phyloP scores from a whole-genome alignment of 1,284 basidiomycete species.

The Sporisorium reilianum region DNA sequence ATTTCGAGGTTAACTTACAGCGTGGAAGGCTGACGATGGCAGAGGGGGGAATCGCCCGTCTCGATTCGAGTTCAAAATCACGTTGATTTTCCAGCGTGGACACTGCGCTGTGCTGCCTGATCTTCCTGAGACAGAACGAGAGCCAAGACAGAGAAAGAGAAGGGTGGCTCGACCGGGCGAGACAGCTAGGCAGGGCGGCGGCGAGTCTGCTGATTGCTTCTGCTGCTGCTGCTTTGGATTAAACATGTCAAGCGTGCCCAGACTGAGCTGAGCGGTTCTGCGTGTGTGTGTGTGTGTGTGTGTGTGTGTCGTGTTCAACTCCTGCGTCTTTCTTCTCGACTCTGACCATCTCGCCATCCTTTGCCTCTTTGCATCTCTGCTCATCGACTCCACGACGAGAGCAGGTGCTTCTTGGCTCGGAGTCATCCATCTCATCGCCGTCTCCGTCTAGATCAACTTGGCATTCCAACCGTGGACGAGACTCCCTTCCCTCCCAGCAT shows the following conservation, averaged over 20 bases:
- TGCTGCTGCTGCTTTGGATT: not conserved
- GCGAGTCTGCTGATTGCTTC: not conserved
- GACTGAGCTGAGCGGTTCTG: too few species aligned
- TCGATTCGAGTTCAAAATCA: not conserved
- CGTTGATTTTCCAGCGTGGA: not conserved
- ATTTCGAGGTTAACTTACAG: not conserved
- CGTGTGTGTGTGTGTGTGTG: slow-evolving; percentile 2
- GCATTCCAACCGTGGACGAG: not conserved
- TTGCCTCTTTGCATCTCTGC: slow-evolving; percentile 10
- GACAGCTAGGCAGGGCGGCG: not conserved
- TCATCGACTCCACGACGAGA: slow-evolving; percentile 1
- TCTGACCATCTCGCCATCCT: not conserved
- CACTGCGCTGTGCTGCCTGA: slow-evolving; percentile 1
- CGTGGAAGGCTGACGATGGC: slow-evolving; percentile 5
- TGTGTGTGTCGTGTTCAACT: slow-evolving; percentile 10
- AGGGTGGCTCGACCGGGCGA: slow-evolving; percentile 16
- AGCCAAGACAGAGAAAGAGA: not conserved
- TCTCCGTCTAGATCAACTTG: not conserved
- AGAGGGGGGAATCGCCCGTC: not conserved
- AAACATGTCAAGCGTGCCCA: not conserved
- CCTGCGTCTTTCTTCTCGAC: slow-evolving; percentile 10
- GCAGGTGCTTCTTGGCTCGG: slow-evolving; percentile 5
- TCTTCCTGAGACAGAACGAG: slow-evolving; percentile 15
- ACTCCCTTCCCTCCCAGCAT: not conserved
- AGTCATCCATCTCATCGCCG: not conserved